Percentiles rank a stretch among this genome's conserved stretches.
Evolutionary conservation across 1,139 yeast species (phyloP).

Genomic region (Debaryomyces nepalensis): DNA sequence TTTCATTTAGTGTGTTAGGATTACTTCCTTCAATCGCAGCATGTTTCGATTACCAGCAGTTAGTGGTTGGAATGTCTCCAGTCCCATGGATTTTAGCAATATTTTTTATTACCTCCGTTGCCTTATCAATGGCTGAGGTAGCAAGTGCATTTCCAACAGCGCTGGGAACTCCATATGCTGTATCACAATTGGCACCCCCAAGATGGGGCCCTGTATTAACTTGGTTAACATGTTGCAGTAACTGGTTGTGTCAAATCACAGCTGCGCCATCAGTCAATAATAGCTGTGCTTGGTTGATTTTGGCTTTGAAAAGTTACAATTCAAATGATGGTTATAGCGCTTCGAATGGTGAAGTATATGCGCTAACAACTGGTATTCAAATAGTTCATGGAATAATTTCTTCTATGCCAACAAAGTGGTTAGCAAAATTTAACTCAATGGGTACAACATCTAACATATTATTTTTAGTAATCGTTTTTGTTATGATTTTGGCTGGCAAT

Average conservation of each 20-base stretch:
- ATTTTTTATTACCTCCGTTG: conserved; percentile 54
- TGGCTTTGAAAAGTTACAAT: conserved; percentile 53
- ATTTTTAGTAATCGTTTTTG: conserved; percentile 58
- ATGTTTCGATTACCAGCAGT: conserved; percentile 56
- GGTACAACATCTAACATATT: conserved; percentile 57
- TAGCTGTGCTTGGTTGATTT: conserved; percentile 62
- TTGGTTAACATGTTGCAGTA: conserved; percentile 65
- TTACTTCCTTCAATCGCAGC: conserved; percentile 72
- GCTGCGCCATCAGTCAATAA: conserved; percentile 67
- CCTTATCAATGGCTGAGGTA: conserved; percentile 52
- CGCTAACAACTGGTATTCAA: conserved; percentile 57
- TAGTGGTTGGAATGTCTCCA: conserved; percentile 57
- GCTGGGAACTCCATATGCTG: conserved; percentile 55
- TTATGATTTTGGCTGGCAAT: conserved; percentile 60
- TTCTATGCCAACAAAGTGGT: conserved; percentile 57
- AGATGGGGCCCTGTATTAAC: conserved; percentile 57
- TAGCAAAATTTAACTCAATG: conserved; percentile 57
- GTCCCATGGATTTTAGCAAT: conserved; percentile 60
- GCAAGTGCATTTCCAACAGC: conserved; percentile 55
- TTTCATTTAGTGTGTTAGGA: conserved; percentile 74
- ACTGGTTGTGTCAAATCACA: conserved; percentile 49
- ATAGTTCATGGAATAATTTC: conserved; percentile 54
- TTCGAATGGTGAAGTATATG: conserved; percentile 55
- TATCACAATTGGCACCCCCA: conserved; percentile 57
- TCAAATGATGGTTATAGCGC: conserved; percentile 40